These are phyloP conservation scores for Tolypocladium album DNA, from an alignment of 2,329 filamentous ascomycete species.

Conservation along the genomic window DNA sequence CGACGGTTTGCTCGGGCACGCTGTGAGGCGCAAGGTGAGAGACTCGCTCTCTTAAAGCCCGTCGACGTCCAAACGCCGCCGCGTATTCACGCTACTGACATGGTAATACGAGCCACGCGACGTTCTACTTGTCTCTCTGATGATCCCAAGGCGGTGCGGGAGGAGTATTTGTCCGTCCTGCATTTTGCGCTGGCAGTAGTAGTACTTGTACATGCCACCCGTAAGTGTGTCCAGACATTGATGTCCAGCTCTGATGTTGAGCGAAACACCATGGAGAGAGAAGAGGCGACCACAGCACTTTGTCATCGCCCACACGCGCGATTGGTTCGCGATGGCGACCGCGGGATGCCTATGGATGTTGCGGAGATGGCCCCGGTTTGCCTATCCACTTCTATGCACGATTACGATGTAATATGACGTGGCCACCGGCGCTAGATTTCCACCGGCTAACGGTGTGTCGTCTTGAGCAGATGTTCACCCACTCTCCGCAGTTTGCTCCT, in stretches of 20 bases:
- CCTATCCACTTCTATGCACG: background rate
- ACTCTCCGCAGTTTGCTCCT: too few species aligned
- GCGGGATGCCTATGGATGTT: background rate
- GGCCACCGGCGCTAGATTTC: too few species aligned
- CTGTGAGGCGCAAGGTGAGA: background rate
- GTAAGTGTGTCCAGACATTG: background rate
- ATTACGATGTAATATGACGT: background rate
- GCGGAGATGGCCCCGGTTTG: background rate
- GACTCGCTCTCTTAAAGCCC: background rate
- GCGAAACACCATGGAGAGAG: background rate
- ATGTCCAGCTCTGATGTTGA: background rate
- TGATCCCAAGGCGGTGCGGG: background rate
- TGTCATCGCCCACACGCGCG: background rate
- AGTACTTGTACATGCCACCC: background rate
- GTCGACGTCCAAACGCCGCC: background rate
- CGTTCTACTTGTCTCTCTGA: too few species aligned
- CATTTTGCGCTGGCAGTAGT: background rate
- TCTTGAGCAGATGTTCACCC: too few species aligned
- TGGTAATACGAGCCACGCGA: background rate
- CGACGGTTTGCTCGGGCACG: background rate
- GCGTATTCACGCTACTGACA: too few species aligned
- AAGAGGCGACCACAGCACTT: background rate
- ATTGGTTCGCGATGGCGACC: background rate
- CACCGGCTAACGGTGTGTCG: too few species aligned
- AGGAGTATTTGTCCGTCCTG: background rate